phyloP scores from a whole-genome alignment of 495 filamentous ascomycete genomes.

The Aspergillus bridgeri region DNA sequence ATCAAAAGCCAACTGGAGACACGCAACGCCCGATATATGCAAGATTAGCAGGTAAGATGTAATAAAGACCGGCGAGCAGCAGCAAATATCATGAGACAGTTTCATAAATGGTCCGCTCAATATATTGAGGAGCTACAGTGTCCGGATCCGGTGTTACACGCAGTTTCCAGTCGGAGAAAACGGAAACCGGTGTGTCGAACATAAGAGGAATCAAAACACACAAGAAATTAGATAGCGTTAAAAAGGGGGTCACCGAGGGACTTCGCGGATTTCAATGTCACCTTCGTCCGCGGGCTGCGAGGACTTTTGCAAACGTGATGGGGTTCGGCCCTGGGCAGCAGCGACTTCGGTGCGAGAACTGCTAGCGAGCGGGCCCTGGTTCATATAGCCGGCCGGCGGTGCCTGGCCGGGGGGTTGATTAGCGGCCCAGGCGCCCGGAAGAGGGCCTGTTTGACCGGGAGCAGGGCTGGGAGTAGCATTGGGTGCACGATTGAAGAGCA shows the following conservation, averaged over 20 bases:
- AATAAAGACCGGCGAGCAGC: not conserved
- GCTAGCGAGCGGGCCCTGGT: constrained; percentile 26
- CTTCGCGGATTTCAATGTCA: constrained; percentile 31
- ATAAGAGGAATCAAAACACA: not conserved
- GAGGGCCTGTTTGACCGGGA: constrained; percentile 6
- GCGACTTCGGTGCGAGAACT: constrained; percentile 32
- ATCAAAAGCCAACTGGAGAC: constrained; percentile 14
- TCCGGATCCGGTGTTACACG: not conserved
- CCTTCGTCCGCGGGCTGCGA: constrained; percentile 9
- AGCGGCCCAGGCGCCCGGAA: not conserved
- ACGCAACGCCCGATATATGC: constrained; percentile 27
- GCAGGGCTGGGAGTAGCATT: constrained; percentile 14
- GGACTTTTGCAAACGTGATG: constrained; percentile 25
- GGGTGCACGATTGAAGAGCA: constrained; percentile 17
- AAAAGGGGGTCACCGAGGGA: constrained; percentile 12
- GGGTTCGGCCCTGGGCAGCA: constrained; percentile 9
- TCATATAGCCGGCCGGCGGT: constrained; percentile 16
- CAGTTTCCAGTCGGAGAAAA: not conserved
- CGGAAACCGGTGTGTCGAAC: not conserved
- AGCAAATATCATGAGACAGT: not conserved
- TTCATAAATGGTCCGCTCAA: not conserved
- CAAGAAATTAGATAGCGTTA: not conserved
- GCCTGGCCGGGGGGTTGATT: constrained; percentile 9
- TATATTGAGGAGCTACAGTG: not conserved
- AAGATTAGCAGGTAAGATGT: constrained; percentile 8